These are phyloP conservation scores for Globisporangium paddicum DNA, from an alignment of 352 stramenopile genomes.

Conservation along the genomic window DNA sequence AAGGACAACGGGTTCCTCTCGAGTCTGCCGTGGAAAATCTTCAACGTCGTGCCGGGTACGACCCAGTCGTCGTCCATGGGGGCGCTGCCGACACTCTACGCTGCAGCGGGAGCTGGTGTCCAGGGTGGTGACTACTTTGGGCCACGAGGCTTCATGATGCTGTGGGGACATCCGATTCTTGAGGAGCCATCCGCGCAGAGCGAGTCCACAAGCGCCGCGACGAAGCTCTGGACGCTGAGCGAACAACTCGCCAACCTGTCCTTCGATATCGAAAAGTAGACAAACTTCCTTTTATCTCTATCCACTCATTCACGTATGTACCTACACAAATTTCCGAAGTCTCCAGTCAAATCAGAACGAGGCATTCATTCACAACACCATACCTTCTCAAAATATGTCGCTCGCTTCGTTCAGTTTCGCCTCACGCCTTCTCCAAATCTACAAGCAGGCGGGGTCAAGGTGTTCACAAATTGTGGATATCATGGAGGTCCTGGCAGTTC, in stretches of 20 bases:
- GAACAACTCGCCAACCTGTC: slow-evolving; percentile 30
- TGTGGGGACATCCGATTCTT: slow-evolving; percentile 29
- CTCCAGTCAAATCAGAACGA: too few species aligned
- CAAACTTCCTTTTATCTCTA: too few species aligned
- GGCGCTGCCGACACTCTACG: slow-evolving; percentile 14
- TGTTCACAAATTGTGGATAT: neutral
- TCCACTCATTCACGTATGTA: too few species aligned
- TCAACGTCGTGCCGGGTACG: neutral
- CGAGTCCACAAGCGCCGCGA: slow-evolving; percentile 18
- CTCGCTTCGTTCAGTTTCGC: too few species aligned
- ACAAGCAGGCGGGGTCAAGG: too few species aligned
- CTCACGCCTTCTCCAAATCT: too few species aligned
- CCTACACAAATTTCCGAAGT: too few species aligned
- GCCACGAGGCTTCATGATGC: slow-evolving; percentile 16
- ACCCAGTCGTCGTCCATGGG: neutral
- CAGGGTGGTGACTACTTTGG: slow-evolving; percentile 27
- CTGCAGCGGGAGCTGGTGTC: slow-evolving; percentile 1
- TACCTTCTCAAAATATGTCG: too few species aligned
- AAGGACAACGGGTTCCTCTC: slow-evolving; percentile 6
- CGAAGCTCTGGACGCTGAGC: slow-evolving; percentile 36
- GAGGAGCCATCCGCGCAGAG: slow-evolving; percentile 19
- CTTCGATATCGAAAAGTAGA: slow-evolving; percentile 6
- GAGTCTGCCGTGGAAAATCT: neutral
- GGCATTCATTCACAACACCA: too few species aligned
- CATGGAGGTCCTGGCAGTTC: slow-evolving; percentile 3